Conservation (phyloP, 1,284 basidiomycete genomes). For the Stygiomarasmius scandens region DNA sequence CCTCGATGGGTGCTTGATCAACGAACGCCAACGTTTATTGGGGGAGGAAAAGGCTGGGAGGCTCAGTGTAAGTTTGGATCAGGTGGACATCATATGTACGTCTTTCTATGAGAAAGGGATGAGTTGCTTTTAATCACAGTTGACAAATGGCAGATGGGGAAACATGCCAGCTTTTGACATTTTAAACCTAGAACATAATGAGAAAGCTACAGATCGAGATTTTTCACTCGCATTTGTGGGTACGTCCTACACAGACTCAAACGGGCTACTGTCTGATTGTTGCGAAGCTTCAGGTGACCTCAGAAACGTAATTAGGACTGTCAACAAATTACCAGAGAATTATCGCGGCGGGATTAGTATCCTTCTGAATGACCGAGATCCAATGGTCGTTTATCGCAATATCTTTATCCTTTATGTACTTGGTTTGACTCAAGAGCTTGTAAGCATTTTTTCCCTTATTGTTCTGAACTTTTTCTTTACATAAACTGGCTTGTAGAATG, state of each 20-base stretch:
- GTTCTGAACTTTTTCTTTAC: no score
- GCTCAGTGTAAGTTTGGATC: no score
- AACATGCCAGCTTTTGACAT: slow-evolving; percentile 31
- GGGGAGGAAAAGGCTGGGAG: neutral
- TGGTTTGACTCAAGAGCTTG: no score
- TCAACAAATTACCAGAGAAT: slow-evolving; percentile 38
- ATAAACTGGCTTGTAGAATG: neutral
- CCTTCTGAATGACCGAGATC: slow-evolving; percentile 36
- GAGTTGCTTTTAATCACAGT: no score
- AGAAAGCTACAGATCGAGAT: slow-evolving; percentile 20
- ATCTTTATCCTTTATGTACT: slow-evolving; percentile 33
- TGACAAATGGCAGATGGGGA: slow-evolving; percentile 22
- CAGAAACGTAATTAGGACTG: slow-evolving; percentile 35
- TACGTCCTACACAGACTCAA: neutral
- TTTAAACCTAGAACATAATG: slow-evolving; percentile 32
- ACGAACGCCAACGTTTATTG: slow-evolving; percentile 1
- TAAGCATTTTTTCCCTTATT: no score
- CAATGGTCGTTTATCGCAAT: slow-evolving; percentile 36
- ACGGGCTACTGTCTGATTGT: neutral
- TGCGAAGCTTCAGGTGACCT: slow-evolving; percentile 36
- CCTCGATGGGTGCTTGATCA: neutral
- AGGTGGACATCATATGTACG: no score
- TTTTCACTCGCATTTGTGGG: slow-evolving; percentile 38
- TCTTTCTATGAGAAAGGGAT: no score
- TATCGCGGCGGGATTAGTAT: slow-evolving; percentile 37